Evolutionary conservation across 2,329 filamentous ascomycete species (phyloP).

Genomic region (Dichotomopilus funicola): DNA sequence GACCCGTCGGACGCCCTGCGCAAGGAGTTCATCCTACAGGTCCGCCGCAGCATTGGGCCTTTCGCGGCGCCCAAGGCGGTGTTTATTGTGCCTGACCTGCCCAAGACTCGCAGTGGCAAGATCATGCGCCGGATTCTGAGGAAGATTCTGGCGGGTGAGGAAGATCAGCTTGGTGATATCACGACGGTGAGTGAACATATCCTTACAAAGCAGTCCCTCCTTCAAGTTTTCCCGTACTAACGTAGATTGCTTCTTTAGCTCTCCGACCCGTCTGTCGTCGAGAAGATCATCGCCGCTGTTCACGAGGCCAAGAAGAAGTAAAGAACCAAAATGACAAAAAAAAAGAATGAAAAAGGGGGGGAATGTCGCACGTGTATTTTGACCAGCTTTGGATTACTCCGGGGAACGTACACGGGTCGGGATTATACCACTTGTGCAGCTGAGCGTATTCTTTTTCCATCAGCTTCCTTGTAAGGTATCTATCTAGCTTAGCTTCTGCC

Average conservation of each 20-base stretch:
- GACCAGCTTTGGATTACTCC: not conserved
- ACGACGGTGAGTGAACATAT: slow-evolving; percentile 62
- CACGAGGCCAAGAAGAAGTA: slow-evolving; percentile 55
- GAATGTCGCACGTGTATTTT: not conserved
- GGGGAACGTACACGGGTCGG: not conserved
- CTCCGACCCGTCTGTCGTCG: slow-evolving; percentile 82
- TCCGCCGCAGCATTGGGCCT: slow-evolving; percentile 93
- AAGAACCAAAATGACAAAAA: too few relatives aligned
- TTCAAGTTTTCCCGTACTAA: slow-evolving; percentile 14
- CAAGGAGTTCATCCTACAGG: slow-evolving; percentile 91
- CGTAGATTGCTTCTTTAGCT: slow-evolving; percentile 46
- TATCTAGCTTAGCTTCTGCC: not conserved
- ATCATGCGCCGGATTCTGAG: slow-evolving; percentile 96
- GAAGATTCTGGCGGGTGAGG: slow-evolving; percentile 95
- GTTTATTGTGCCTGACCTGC: slow-evolving; percentile 84
- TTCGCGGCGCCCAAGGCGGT: slow-evolving; percentile 95
- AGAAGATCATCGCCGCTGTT: slow-evolving; percentile 80
- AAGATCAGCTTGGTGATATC: slow-evolving; percentile 91
- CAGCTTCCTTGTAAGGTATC: not conserved
- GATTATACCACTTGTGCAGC: slow-evolving; percentile 12
- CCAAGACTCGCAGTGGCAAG: slow-evolving; percentile 96
- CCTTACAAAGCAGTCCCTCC: not conserved
- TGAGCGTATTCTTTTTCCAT: not conserved
- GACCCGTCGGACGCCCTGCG: slow-evolving; percentile 72
- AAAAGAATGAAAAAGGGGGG: slow-evolving; percentile 10